Evolutionary conservation across 1,284 basidiomycete species (phyloP).

Genomic region (Fomes fomentarius): DNA sequence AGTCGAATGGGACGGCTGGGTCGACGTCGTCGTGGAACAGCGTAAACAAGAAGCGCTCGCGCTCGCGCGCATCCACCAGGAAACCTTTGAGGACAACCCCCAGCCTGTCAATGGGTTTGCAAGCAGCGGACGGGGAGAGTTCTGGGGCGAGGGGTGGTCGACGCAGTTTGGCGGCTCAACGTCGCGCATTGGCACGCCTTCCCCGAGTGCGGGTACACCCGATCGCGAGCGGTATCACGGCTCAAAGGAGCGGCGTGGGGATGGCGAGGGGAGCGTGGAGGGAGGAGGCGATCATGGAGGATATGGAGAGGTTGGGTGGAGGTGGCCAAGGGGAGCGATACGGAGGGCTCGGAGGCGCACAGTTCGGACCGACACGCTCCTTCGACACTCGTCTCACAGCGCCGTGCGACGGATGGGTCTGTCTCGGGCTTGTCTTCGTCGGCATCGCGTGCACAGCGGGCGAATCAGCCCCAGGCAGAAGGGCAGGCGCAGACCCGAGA

Average conservation of each 20-base stretch:
- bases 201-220: slow-evolving; percentile 1
- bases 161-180: slow-evolving; percentile 2
- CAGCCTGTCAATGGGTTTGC: too few species aligned
- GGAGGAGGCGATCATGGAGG: too few species aligned
- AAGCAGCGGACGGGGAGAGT: neutral
- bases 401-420: neutral
- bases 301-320: too few species aligned
- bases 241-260: too few species aligned
- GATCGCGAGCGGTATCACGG: slow-evolving; percentile 1
- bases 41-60: slow-evolving; percentile 36
- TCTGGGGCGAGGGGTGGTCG: slow-evolving; percentile 13
- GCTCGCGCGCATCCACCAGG: neutral
- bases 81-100: too few species aligned
- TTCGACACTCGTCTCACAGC: neutral
- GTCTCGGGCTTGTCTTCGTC: neutral
- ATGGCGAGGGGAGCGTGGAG: too few species aligned
- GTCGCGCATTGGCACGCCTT: neutral
- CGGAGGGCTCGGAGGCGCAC: slow-evolving; percentile 11
- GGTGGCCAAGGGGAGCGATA: neutral
- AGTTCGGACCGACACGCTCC: slow-evolving; percentile 6
- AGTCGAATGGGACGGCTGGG: slow-evolving; percentile 65
- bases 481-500: too few species aligned
- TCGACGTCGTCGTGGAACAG: slow-evolving; percentile 44
- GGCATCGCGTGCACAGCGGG: too few species aligned
- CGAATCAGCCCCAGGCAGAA: too few species aligned